Evolutionary conservation across 495 filamentous ascomycete species (phyloP).

Genomic region (Trichoderma gamsii): DNA sequence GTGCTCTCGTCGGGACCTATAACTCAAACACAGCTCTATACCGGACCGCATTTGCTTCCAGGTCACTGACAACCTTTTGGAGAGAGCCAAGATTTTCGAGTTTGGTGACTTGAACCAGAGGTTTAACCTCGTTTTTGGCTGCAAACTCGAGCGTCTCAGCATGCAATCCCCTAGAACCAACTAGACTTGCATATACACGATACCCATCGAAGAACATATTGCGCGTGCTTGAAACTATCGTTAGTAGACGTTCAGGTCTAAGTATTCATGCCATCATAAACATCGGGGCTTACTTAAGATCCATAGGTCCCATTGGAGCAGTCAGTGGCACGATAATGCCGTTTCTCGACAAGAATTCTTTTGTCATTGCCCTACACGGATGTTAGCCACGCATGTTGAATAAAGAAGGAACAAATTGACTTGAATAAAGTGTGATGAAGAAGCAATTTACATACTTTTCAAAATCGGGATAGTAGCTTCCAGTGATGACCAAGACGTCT

Average conservation of each 20-base stretch:
- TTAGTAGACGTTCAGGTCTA: not conserved
- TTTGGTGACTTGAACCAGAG: conserved; percentile 29
- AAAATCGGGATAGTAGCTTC: conserved; percentile 34
- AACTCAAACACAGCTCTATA: conserved; percentile 6
- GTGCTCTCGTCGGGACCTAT: not conserved
- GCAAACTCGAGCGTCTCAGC: conserved; percentile 40
- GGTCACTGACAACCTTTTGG: not conserved
- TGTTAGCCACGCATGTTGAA: not conserved
- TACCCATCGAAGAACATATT: conserved; percentile 29
- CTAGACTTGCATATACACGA: conserved; percentile 30
- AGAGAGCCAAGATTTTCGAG: not conserved
- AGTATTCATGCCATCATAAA: not conserved
- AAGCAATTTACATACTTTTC: conserved; percentile 20
- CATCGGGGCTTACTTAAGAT: conserved; percentile 26
- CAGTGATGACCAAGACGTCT: conserved; percentile 32
- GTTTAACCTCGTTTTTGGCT: conserved; percentile 32
- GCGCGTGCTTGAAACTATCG: conserved; percentile 15
- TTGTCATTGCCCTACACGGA: conserved; percentile 20
- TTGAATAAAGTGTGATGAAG: not conserved
- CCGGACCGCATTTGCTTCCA: not conserved
- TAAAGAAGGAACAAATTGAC: not conserved
- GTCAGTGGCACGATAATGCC: conserved; percentile 27
- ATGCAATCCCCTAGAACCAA: conserved; percentile 33
- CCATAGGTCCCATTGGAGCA: conserved; percentile 23
- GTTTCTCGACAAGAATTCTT: conserved; percentile 25